These are phyloP conservation scores for Lentinula boryana DNA, from an alignment of 768 basidiomycete species.

Conservation along the genomic window DNA sequence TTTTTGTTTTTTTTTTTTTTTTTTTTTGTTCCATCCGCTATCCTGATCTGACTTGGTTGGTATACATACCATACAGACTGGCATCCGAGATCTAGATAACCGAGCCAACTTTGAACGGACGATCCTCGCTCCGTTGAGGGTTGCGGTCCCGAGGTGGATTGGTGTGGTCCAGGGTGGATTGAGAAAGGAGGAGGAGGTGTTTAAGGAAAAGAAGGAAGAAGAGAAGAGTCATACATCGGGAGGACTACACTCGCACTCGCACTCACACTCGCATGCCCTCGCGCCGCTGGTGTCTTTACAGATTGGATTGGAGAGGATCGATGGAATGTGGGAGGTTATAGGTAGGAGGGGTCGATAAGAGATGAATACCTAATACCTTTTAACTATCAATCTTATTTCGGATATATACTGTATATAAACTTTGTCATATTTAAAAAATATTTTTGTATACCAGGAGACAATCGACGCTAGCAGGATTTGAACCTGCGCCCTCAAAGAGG, in stretches of 20 bases:
- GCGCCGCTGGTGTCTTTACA: constrained; percentile 38
- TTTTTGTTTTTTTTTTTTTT: neutral
- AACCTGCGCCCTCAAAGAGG: neutral
- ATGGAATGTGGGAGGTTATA: constrained; percentile 24
- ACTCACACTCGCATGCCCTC: constrained; percentile 19
- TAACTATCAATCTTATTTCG: too few species aligned
- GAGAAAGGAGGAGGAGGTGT: neutral
- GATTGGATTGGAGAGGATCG: constrained; percentile 44
- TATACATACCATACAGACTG: constrained; percentile 32
- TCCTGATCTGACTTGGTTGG: neutral
- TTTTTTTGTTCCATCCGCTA: neutral
- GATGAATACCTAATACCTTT: too few species aligned
- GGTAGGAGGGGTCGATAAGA: too few species aligned
- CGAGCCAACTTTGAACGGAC: constrained; percentile 36
- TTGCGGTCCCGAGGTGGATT: constrained; percentile 18
- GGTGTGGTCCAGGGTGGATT: neutral
- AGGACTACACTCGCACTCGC: too few species aligned
- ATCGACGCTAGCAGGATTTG: neutral
- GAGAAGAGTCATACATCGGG: neutral
- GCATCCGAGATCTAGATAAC: constrained; percentile 39
- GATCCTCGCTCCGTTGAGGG: constrained; percentile 39
- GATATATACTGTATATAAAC: too few species aligned
- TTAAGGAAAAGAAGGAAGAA: neutral
- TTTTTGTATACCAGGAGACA: too few species aligned
- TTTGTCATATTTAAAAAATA: too few species aligned